Evolutionary conservation across 1,284 basidiomycete genomes (phyloP).

Genomic region (Singerocomus inundabilis): DNA sequence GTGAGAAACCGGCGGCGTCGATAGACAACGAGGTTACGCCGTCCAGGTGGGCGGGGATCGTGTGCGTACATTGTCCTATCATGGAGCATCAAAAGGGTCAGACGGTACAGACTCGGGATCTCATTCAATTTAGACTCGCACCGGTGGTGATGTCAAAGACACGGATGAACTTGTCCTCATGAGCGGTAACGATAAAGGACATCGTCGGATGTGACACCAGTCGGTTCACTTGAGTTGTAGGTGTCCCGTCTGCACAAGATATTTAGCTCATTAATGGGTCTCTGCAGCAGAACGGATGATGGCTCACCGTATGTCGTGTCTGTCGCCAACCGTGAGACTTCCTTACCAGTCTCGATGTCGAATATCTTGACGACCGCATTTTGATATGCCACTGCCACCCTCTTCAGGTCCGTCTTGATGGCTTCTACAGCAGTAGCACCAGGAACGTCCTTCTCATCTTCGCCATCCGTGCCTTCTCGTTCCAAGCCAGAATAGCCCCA

Average conservation of each 20-base stretch:
- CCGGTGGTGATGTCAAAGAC: slow-evolving; percentile 86
- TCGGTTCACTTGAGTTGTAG: slow-evolving; percentile 83
- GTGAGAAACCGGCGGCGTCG: slow-evolving; percentile 81
- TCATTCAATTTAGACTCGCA: slow-evolving; percentile 39
- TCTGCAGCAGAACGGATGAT: background rate
- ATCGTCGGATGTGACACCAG: slow-evolving; percentile 91
- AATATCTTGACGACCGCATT: slow-evolving; percentile 91
- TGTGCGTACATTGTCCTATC: slow-evolving; percentile 79
- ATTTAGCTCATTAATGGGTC: slow-evolving; percentile 4
- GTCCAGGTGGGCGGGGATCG: slow-evolving; percentile 89
- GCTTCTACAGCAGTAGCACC: slow-evolving; percentile 83
- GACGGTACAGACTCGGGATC: background rate
- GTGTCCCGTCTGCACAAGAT: slow-evolving; percentile 55
- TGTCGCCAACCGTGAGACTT: slow-evolving; percentile 66
- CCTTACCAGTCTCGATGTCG: slow-evolving; percentile 83
- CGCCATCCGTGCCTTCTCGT: slow-evolving; percentile 47
- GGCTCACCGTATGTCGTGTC: slow-evolving; percentile 70
- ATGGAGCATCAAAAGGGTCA: slow-evolving; percentile 7
- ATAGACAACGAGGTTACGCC: slow-evolving; percentile 90
- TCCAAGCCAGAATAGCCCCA: slow-evolving; percentile 80
- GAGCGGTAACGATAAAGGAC: slow-evolving; percentile 83
- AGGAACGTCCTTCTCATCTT: slow-evolving; percentile 47
- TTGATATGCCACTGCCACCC: slow-evolving; percentile 87
- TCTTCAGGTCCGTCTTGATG: slow-evolving; percentile 74
- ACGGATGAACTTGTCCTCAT: slow-evolving; percentile 92